Conservation (phyloP, 176 grass and related monocot genomes). For the Carex kokanica region DNA sequence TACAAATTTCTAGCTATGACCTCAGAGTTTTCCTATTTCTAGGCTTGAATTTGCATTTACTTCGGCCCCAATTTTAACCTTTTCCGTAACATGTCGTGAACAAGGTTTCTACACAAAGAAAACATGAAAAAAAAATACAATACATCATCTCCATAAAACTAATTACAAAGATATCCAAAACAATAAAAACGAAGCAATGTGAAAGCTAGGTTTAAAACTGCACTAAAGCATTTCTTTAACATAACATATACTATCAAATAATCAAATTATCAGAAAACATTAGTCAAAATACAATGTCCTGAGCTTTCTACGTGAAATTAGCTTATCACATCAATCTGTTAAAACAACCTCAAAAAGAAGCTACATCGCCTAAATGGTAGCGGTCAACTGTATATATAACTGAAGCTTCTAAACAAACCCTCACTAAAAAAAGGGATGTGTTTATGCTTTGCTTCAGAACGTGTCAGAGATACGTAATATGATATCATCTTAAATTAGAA, state of each 20-base stretch:
- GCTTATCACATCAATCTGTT: conserved; percentile 12
- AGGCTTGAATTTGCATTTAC: no score
- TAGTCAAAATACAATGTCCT: conserved; percentile 12
- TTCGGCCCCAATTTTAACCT: no score
- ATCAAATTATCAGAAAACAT: conserved; percentile 12
- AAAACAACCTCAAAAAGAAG: conserved; percentile 19
- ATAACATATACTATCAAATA: conserved; percentile 19
- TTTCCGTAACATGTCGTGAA: no score
- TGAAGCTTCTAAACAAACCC: conserved; percentile 23
- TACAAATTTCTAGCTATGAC: no score
- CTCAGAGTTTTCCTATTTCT: no score
- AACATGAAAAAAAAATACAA: no score
- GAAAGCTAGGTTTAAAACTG: background rate
- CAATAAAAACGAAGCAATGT: background rate
- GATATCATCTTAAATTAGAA: conserved; percentile 17
- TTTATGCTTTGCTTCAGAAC: conserved; percentile 19
- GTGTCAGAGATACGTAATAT: conserved; percentile 13
- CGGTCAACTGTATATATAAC: conserved; percentile 13
- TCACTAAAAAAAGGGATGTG: conserved; percentile 23
- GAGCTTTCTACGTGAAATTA: conserved; percentile 23
- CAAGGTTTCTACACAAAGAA: no score
- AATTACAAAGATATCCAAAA: background rate
- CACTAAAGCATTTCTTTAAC: background rate
- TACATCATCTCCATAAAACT: background rate
- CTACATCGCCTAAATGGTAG: conserved; percentile 13